Base-by-base conservation (phyloP, 345 rosid genomes). In the Kandelia obovata region DNA sequence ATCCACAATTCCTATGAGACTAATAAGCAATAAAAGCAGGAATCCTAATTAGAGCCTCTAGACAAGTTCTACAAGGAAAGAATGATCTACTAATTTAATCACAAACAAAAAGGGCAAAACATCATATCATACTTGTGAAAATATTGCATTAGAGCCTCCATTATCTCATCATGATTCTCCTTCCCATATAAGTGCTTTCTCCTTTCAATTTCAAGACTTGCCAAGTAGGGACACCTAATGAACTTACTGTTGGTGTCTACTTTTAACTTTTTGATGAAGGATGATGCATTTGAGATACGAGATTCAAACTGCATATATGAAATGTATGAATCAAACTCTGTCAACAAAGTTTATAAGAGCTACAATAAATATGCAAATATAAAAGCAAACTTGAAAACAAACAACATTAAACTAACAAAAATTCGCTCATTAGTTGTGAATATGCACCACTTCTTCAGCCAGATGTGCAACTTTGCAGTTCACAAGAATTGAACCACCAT, bases 161-260 rank as follows among this genome's bases (percentile, higher is more conserved):
- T 65, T 52, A 90, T 71, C 73, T 82, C 84, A 64, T 78, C 72
- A 68, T 81, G 72, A 15, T 85, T 89, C 60, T 80, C 85, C 77
- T 85, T 90, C 74, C 98, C 96, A 81, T 68, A 80, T 53, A 95
- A 70, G 59, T 77, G 77, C 80, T 86, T 90, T 79, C 91, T 88
- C 86, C 89, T 86, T 81, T 84, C 89, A 77, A 92, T 86, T 83
- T 95, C 99, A 75, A 95, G 87, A 70, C 55, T 76, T 31, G 96
- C 92, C 87, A 95, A 80, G 80, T 81, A 75, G 5, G 92, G 92
- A 71, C 93, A 78, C 79, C 98, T 87, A 78, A 85, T 16, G 59
- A 75, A 80, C 69, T 80, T 77, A 81, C 79, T 72, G 52, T 71
- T 78, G 58, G 82, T 65, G 68, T 84, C 83, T 52, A 72, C 86